A percentile compares a stretch with the other conserved stretches of the same genome.
These are phyloP conservation scores for Globisporangium spinosum DNA, from an alignment of 352 stramenopile species.

Conservation along the genomic window DNA sequence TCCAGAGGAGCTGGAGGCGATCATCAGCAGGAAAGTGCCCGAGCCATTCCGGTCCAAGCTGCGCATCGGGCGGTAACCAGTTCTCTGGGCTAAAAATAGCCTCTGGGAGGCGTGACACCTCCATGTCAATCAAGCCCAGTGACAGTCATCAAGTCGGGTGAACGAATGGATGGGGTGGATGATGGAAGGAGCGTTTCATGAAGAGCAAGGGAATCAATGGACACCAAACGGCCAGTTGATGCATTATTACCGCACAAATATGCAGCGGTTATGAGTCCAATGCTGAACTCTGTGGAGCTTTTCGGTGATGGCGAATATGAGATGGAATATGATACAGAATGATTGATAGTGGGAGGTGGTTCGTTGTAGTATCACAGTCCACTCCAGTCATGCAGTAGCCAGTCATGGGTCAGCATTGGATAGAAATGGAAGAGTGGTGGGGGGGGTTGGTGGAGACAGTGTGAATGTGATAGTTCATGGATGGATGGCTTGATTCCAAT, in stretches of 20 bases:
- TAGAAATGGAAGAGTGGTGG: background rate
- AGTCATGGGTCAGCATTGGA: no score
- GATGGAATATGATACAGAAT: background rate
- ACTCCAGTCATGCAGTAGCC: background rate
- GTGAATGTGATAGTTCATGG: background rate
- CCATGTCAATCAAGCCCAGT: background rate
- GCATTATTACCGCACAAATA: background rate
- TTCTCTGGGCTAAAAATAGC: background rate
- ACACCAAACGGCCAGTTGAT: background rate
- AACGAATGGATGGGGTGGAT: background rate
- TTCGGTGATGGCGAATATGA: background rate
- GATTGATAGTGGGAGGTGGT: background rate
- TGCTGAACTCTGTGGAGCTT: background rate
- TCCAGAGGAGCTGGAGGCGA: slow-evolving; percentile 27
- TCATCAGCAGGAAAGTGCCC: slow-evolving; percentile 32
- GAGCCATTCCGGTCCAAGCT: slow-evolving; percentile 42
- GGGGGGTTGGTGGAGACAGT: background rate
- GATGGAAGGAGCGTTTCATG: background rate
- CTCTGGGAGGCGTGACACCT: background rate
- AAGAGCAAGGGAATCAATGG: background rate
- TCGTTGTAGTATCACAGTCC: background rate
- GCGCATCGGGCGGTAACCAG: background rate
- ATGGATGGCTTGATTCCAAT: background rate
- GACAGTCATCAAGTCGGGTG: background rate
- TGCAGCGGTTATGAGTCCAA: background rate